Percentiles rank a stretch among this genome's conserved stretches.
Conservation (phyloP, 495 filamentous ascomycete genomes). For the Neurospora intermedia region DNA sequence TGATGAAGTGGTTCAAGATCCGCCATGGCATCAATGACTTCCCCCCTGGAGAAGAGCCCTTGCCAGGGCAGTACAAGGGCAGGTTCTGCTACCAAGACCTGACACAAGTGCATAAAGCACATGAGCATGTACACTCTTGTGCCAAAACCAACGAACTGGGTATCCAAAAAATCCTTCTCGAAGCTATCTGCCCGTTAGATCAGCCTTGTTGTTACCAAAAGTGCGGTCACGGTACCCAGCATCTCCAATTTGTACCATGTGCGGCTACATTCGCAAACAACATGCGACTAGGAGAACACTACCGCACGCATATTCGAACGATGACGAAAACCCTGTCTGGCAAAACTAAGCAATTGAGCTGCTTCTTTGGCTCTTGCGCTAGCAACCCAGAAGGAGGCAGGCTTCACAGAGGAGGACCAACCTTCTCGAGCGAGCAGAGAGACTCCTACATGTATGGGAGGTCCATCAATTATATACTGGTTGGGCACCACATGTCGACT, state of each 20-base stretch:
- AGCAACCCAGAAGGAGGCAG: background rate
- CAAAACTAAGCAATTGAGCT: fast-evolving
- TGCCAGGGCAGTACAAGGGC: too few species aligned
- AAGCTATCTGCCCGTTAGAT: background rate
- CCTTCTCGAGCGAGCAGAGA: background rate
- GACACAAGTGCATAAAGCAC: background rate
- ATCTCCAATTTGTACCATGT: background rate
- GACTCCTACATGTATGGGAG: too few species aligned
- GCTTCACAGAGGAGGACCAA: background rate
- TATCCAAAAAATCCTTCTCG: background rate
- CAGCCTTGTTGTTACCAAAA: background rate
- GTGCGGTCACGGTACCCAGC: background rate
- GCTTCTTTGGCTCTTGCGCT: background rate
- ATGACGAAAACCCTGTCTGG: background rate
- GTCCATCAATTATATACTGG: too few species aligned
- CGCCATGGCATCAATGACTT: too few species aligned
- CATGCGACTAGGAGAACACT: background rate
- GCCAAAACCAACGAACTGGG: background rate
- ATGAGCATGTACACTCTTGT: background rate
- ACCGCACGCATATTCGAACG: background rate
- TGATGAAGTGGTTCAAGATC: too few species aligned
- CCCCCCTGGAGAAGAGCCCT: too few species aligned
- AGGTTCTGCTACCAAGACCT: background rate
- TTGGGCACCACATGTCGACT: too few species aligned
- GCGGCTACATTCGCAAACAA: background rate